phyloP scores from a whole-genome alignment of 108 stramenopile genomes.

The Fistulifera pelliculosa region DNA sequence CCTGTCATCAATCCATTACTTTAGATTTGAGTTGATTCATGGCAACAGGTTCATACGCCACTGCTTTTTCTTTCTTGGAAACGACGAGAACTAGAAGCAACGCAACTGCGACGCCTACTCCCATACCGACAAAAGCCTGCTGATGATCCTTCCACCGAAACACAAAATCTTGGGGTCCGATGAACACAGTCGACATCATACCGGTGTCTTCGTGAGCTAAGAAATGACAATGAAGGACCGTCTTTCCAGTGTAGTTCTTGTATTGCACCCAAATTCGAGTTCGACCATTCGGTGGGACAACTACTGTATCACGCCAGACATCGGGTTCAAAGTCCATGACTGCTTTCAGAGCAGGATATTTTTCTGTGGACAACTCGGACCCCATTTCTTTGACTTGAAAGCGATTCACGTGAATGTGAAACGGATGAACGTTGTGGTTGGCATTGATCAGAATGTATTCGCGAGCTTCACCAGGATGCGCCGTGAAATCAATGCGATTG shows the following conservation, averaged over 20 bases:
- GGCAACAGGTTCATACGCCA: constrained; percentile 7
- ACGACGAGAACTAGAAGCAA: background rate
- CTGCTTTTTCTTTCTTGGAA: background rate
- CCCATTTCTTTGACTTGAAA: constrained; percentile 45
- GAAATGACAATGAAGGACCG: constrained; percentile 40
- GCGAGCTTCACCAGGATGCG: constrained; percentile 25
- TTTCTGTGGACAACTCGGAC: constrained; percentile 25
- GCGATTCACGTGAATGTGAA: constrained; percentile 47
- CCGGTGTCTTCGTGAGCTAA: constrained; percentile 51
- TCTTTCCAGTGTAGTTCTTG: constrained; percentile 41
- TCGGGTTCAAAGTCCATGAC: constrained; percentile 17
- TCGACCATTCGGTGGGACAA: constrained; percentile 38
- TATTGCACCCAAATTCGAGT: constrained; percentile 30
- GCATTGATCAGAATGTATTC: constrained; percentile 39
- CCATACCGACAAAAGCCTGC: constrained; percentile 11
- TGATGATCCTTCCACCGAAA: constrained; percentile 16
- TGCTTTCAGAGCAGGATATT: constrained; percentile 24
- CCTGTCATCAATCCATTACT: constrained; percentile 11
- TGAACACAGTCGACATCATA: constrained; percentile 42
- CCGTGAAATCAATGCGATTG: constrained; percentile 18
- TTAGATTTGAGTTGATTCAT: constrained; percentile 34
- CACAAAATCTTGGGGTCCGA: constrained; percentile 15
- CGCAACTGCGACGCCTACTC: constrained; percentile 6
- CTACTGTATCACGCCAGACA: constrained; percentile 38
- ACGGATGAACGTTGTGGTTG: constrained; percentile 45